These are phyloP conservation scores for Russula brevipes DNA, from an alignment of 768 basidiomycete genomes.

Conservation along the genomic window DNA sequence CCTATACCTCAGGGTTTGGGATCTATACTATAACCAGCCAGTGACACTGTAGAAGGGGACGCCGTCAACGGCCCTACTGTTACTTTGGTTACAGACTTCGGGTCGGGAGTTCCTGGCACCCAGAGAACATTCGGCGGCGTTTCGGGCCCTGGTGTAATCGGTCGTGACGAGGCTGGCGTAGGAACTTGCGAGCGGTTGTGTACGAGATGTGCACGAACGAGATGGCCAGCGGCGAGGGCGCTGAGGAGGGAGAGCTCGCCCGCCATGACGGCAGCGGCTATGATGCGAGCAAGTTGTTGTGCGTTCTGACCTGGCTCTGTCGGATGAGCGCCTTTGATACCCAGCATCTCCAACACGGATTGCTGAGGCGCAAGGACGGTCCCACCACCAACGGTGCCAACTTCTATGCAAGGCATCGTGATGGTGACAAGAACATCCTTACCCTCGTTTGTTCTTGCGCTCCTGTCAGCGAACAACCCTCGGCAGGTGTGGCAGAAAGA, in stretches of 20 bases:
- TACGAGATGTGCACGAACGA: constrained; percentile 88
- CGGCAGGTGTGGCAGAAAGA: constrained; percentile 9
- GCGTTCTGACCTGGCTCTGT: constrained; percentile 87
- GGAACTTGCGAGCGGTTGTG: constrained; percentile 84
- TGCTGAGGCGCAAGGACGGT: constrained; percentile 88
- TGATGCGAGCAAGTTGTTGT: constrained; percentile 81
- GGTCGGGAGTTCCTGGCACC: constrained; percentile 20
- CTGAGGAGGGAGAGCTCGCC: constrained; percentile 90
- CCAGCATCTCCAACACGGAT: constrained; percentile 90
- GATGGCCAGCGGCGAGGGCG: constrained; percentile 90
- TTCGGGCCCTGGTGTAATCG: constrained; percentile 51
- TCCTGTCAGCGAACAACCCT: constrained; percentile 7
- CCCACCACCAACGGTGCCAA: constrained; percentile 96
- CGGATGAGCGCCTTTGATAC: constrained; percentile 83
- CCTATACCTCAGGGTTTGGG: constrained; percentile 17
- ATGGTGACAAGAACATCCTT: constrained; percentile 89
- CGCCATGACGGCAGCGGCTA: constrained; percentile 93
- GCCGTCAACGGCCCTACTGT: constrained; percentile 21
- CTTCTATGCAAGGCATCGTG: constrained; percentile 99
- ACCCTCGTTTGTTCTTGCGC: constrained; percentile 74
- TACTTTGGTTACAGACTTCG: constrained; percentile 15
- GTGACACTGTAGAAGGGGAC: constrained; percentile 19
- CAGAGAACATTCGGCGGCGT: constrained; percentile 24
- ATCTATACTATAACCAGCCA: constrained; percentile 25
- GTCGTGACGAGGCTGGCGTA: constrained; percentile 61